phyloP scores from a whole-genome alignment of 208 protist genomes.

The Leptomonas pyrrhocoris region DNA sequence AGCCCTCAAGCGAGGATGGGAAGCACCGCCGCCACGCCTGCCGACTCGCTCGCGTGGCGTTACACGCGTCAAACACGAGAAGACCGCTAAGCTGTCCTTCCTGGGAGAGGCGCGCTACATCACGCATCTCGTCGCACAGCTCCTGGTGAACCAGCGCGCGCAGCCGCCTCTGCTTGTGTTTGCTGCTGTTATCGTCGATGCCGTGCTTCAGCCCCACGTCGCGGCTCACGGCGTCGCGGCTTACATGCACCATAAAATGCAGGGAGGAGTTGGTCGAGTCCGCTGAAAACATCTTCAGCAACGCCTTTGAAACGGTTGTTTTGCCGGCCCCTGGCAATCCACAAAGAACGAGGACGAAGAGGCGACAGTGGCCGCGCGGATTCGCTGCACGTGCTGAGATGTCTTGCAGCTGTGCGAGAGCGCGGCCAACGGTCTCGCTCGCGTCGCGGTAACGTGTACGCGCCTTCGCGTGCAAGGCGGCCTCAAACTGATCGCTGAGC shows the following conservation, averaged over 20 bases:
- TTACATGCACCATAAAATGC: conserved; percentile 52
- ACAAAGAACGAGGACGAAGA: conserved; percentile 68
- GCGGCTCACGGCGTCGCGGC: conserved; percentile 54
- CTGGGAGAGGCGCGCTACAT: conserved; percentile 25
- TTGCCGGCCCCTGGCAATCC: conserved; percentile 78
- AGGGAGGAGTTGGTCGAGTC: conserved; percentile 29
- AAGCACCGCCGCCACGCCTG: conserved; percentile 42
- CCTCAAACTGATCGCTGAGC: conserved; percentile 52
- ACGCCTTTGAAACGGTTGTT: conserved; percentile 42
- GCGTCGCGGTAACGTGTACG: conserved; percentile 46
- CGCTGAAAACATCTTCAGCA: conserved; percentile 17
- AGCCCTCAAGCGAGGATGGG: conserved; percentile 21
- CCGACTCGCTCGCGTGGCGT: conserved; percentile 53
- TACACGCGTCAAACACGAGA: conserved; percentile 83
- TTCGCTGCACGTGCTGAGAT: conserved; percentile 33
- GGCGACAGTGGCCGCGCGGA: conserved; percentile 24
- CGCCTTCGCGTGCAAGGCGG: conserved; percentile 21
- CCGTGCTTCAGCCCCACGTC: conserved; percentile 35
- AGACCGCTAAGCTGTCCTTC: conserved; percentile 30
- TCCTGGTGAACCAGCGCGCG: conserved; percentile 48
- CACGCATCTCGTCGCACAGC: conserved; percentile 24
- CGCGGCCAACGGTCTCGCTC: conserved; percentile 36
- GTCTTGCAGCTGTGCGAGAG: conserved; percentile 43
- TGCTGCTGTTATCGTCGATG: conserved; percentile 56
- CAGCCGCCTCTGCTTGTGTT: conserved; percentile 70